Conservation (phyloP, 345 rosid species). For the Litchi chinensis region DNA sequence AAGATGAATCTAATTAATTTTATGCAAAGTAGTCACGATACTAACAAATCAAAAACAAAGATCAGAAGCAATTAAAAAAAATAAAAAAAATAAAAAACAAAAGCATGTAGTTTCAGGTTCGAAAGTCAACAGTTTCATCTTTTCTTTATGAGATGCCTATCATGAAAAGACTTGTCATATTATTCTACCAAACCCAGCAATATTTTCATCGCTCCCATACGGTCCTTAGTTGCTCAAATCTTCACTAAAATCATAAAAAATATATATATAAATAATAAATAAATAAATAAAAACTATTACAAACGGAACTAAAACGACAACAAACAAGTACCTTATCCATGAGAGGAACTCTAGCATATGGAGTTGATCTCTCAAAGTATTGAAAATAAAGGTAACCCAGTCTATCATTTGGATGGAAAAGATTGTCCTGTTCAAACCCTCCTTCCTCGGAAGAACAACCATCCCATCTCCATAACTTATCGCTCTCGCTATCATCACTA, state of each 20-base stretch:
- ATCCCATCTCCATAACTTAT: conserved; percentile 76
- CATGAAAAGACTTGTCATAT: conserved; percentile 23
- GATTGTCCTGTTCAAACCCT: conserved; percentile 68
- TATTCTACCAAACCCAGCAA: conserved; percentile 29
- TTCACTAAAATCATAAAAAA: conserved; percentile 1
- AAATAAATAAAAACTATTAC: neutral
- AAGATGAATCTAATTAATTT: conserved; percentile 21
- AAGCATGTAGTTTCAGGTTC: conserved; percentile 21
- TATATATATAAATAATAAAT: too few relatives aligned
- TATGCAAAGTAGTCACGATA: neutral
- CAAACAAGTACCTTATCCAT: conserved; percentile 83
- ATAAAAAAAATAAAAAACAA: neutral
- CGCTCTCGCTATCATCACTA: conserved; percentile 90
- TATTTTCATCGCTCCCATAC: neutral
- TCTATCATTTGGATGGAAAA: conserved; percentile 66
- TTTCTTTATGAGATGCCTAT: conserved; percentile 43
- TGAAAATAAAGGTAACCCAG: conserved; percentile 78
- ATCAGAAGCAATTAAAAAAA: neutral
- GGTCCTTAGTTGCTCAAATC: conserved; percentile 12
- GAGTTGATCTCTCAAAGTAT: conserved; percentile 90
- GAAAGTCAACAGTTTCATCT: conserved; percentile 38
- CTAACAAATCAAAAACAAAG: too few relatives aligned
- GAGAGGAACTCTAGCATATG: conserved; percentile 93
- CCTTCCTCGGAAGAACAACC: conserved; percentile 92
- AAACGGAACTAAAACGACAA: conserved; percentile 9